Evolutionary conservation across 2,329 filamentous ascomycete species (phyloP), one percentile per base, ranked within the genome.

Genomic region (Fusarium newnesense): DNA sequence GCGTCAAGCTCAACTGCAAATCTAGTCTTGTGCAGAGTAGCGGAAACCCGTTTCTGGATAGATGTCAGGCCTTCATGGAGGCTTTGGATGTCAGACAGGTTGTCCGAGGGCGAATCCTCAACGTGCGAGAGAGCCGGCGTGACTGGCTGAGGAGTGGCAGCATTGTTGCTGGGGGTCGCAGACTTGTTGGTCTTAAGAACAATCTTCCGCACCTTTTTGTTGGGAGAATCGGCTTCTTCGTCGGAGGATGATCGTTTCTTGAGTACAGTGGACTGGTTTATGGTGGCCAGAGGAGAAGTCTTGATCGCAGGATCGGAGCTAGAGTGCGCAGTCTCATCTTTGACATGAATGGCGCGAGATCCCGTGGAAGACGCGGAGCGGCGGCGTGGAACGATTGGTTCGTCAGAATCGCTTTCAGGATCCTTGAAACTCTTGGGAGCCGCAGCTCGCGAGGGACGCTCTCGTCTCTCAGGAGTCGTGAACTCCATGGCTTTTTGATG

Each of bases 171-270:
- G 32, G 32, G 12, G 30, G 44, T 21, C 18, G 32, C 10, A 24
- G 47, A 57, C 18, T 32, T 54, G 16, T 28, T 67, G 43, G 32
- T 36, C 46, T 66, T 70, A 16, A 67, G 30, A 34, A 56, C 15
- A 30, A 67, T 26, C 26, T 43, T 71, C 4, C 69, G 69, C 9
- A 46, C 8, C 39, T 62, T 72, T 46, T 70, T 72, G 18, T 15
- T 21, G 7, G 56, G 65, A 26, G 65, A 67, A 18, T 40, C 46
- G 32, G 34, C 42, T 21, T 57, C 46, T 26, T 36, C 37, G 19
- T 52, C 40, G 28, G 28, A 21, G 13, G 34, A 64, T 18, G 13
- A 43, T 60, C 69, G 44, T n/a, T 69, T 72, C 19, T 40, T 40
- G 2, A n/a, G 42, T 21, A 49, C 28, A 30, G 16, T 19, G 9